Base-by-base conservation (phyloP, 2,329 filamentous ascomycete species). In the Cryphonectria naterciae region DNA sequence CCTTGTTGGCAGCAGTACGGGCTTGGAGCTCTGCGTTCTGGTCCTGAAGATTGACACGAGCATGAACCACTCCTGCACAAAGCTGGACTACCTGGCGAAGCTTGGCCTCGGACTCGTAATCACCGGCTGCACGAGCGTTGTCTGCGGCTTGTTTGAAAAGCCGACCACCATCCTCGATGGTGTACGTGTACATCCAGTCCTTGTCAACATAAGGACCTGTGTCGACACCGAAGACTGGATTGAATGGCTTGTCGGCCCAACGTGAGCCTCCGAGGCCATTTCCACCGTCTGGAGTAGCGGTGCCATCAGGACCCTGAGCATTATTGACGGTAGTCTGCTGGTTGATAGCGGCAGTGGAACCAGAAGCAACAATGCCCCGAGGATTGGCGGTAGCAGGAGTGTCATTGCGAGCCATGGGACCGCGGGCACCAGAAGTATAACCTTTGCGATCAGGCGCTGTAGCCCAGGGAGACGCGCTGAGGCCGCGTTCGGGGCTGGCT, bases 71-170 rank as follows among this genome's bases (percentile, higher is more conserved):
- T 4, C 25, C 25, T 10, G 15, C 28, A 49, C 63, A 65, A 25
- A 65, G 63, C 25, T 35, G 52, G 28, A 43, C 63, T 22, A 65
- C 63, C 43, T 65, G 43, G n/a, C 63, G 63, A n/a, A 65, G 63
- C 63, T 65, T 35, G 10, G 63, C 63, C 41, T 65, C 63, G 7
- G 63, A 25, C 28, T 49, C 15, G 15, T 22, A 6, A 35, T 65
- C 43, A 35, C 43, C 63, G 22, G 41, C 41, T 10, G 43, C 63
- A 22, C 41, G 43, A 49, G 63, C 63, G 19, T 35, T 52, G 28
- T 65, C 41, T 52, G 63, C 63, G 15, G 63, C 63, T n/a, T 35
- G 43, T 3, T 35, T 35, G 63, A 46, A 65, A 5, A 49, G 28
- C 2, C 43, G 63, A 25, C 41, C 25, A 6, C 28, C 37, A 22